Conservation (phyloP, 768 basidiomycete genomes). For the Amanita exitialis region DNA sequence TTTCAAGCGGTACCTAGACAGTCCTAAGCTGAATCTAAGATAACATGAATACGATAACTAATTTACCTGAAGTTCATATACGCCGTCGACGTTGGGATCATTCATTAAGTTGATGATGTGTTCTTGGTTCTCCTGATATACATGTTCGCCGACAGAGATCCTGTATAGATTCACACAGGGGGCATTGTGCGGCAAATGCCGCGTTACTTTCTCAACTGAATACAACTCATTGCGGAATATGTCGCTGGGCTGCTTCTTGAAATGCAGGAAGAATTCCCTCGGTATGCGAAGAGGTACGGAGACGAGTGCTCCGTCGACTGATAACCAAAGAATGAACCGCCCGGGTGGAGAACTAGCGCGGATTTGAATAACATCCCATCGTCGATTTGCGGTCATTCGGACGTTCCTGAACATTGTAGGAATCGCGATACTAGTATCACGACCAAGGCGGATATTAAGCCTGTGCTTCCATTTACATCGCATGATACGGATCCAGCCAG, state of each 20-base stretch:
- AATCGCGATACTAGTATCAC: slow-evolving; percentile 28
- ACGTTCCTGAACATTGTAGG: slow-evolving; percentile 70
- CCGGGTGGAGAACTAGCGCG: slow-evolving; percentile 68
- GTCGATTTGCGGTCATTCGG: slow-evolving; percentile 46
- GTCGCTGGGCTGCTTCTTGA: slow-evolving; percentile 58
- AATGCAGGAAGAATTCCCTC: slow-evolving; percentile 88
- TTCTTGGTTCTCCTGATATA: slow-evolving; percentile 76
- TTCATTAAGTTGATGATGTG: slow-evolving; percentile 91
- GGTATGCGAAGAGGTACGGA: slow-evolving; percentile 77
- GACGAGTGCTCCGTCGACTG: slow-evolving; percentile 70
- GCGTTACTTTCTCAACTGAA: slow-evolving; percentile 57
- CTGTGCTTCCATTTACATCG: slow-evolving; percentile 67
- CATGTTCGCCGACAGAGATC: slow-evolving; percentile 71
- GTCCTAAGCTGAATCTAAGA: slow-evolving; percentile 2
- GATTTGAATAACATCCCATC: slow-evolving; percentile 93
- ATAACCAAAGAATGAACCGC: slow-evolving; percentile 83
- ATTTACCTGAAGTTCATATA: slow-evolving; percentile 84
- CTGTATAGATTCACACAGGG: slow-evolving; percentile 76
- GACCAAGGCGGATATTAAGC: slow-evolving; percentile 37
- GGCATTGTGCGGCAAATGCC: slow-evolving; percentile 72
- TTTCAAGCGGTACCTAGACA: slow-evolving; percentile 65
- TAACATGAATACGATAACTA: background rate
- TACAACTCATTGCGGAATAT: slow-evolving; percentile 67
- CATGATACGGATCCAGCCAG: slow-evolving; percentile 70
- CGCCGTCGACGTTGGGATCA: slow-evolving; percentile 89